Base-by-base conservation (phyloP, 2,329 filamentous ascomycete species). In the Colletotrichum sp. region DNA sequence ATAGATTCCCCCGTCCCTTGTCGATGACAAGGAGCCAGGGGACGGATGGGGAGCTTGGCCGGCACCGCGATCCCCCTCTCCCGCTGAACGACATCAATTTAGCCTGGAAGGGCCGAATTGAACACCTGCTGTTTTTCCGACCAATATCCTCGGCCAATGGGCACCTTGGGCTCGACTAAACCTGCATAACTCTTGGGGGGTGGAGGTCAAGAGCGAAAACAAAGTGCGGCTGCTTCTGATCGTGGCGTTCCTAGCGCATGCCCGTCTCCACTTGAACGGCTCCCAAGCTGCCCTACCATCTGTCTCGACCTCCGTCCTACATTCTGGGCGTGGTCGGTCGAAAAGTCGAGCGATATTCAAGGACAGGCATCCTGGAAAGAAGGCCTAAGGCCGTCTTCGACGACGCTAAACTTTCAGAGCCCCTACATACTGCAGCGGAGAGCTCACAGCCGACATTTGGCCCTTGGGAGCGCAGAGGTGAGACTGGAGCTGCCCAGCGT, bases 31-130 rank as follows among this genome's bases (percentile, higher is more conserved):
- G 68, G 34, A 59, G 55, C 52, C 78, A 64, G 71, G 64, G 59
- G 30, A 72, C 57, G 49, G 34, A 69, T 26, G 60, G 77, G 72
- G 70, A 55, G 39, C 55, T 67, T 63, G 28, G 26, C 69, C 73
- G 73, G 72, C 69, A 70, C 39, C 71, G 65, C 30, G 60, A 74
- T 67, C 75, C 71, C 44, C 75, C 24, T 64, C 49, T 74, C 77
- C 79, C 79, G 82, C 79, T 81, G 78, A 79, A 78, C 78, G 62
- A 76, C 75, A 77, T 78, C 81, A 82, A 79, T 86, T 86, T 86
- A 87, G 85, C 85, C 85, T 86, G 82, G 84, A 86, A 84, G 83
- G 84, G 82, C 83, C 83, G 83, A 84, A 81, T 84, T 78, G 79
- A 64, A 79, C 80, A 78, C 76, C 79, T 80, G 81, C 79, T 78